phyloP scores from a whole-genome alignment of 495 filamentous ascomycete species.

The Hypoxylon cercidicola region DNA sequence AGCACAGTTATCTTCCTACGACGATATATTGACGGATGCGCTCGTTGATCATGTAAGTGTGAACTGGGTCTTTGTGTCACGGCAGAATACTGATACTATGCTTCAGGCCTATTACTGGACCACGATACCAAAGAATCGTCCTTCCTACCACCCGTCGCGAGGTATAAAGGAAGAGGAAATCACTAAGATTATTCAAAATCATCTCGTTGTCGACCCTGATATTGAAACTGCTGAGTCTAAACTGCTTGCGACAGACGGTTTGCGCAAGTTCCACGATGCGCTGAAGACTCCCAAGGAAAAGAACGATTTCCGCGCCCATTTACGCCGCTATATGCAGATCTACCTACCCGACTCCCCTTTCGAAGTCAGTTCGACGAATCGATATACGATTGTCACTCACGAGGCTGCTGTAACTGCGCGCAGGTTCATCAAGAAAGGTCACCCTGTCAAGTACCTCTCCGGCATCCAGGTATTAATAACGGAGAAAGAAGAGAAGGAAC shows the following conservation, averaged over 20 bases:
- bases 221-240: slow-evolving; percentile 72
- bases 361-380: slow-evolving; percentile 92
- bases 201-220: slow-evolving; percentile 81
- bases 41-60: slow-evolving; percentile 89
- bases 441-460: slow-evolving; percentile 88
- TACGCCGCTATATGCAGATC: slow-evolving; percentile 91
- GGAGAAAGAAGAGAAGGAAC: slow-evolving; percentile 83
- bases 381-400: slow-evolving; percentile 89
- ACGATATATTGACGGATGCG: slow-evolving; percentile 95
- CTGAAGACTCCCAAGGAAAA: slow-evolving; percentile 81
- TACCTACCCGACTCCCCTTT: slow-evolving; percentile 93
- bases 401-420: slow-evolving; percentile 91
- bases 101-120: slow-evolving; percentile 92
- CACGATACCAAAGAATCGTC: slow-evolving; percentile 91
- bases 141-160: slow-evolving; percentile 83
- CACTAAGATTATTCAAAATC: slow-evolving; percentile 76
- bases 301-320: slow-evolving; percentile 86
- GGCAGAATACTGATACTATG: slow-evolving; percentile 10
- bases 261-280: slow-evolving; percentile 72
- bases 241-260: slow-evolving; percentile 75
- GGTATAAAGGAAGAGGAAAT: slow-evolving; percentile 85
- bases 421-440: slow-evolving; percentile 77
- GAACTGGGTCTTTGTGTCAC: slow-evolving; percentile 31
- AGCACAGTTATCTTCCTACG: slow-evolving; percentile 87
- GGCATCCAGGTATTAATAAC: slow-evolving; percentile 93